Evolutionary conservation across 129 eudicot genomes (phyloP).

Genomic region (Flaveria robusta): DNA sequence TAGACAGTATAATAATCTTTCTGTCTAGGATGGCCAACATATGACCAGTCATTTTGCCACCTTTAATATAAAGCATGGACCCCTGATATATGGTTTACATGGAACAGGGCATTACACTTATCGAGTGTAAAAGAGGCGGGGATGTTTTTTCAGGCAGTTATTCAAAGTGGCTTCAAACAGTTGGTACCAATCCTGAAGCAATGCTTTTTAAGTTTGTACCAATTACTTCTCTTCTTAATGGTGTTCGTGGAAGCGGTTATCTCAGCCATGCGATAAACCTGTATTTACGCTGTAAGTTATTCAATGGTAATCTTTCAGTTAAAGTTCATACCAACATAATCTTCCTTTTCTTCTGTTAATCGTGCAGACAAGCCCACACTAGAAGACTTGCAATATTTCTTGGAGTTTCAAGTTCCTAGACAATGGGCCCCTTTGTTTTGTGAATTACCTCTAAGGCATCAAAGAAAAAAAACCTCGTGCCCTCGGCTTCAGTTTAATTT

Average conservation of each 20-base stretch:
- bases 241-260: constrained; percentile 33
- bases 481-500: constrained; percentile 29
- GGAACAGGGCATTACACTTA: constrained; percentile 33
- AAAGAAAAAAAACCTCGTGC: constrained; percentile 22
- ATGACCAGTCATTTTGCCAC: neutral
- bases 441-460: constrained; percentile 33
- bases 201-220: constrained; percentile 30
- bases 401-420: constrained; percentile 36
- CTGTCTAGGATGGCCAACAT: too few relatives aligned
- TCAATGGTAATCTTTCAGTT: neutral
- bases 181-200: constrained; percentile 33
- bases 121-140: constrained; percentile 31
- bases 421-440: constrained; percentile 33
- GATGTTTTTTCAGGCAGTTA: constrained; percentile 34
- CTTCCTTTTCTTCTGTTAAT: neutral
- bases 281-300: constrained; percentile 33
- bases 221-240: constrained; percentile 34
- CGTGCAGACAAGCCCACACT: constrained; percentile 22
- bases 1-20: too few relatives aligned
- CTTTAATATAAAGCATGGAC: neutral
- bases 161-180: constrained; percentile 35
- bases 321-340: neutral
- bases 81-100: constrained; percentile 4
- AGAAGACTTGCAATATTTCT: constrained; percentile 30
- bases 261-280: constrained; percentile 33